phyloP scores from a whole-genome alignment of 1,284 basidiomycete species.

The Phaffia rhodozyma region DNA sequence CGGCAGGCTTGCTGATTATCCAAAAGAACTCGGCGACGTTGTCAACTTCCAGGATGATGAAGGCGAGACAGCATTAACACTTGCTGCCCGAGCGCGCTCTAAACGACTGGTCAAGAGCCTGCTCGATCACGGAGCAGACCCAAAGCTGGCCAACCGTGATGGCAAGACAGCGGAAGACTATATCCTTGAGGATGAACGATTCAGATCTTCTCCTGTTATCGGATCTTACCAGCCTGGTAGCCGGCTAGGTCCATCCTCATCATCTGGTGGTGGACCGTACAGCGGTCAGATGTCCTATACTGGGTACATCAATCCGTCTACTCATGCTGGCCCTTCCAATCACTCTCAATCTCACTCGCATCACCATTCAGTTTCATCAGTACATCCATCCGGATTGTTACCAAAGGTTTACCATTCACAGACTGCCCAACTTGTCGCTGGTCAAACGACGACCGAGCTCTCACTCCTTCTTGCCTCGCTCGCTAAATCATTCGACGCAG shows the following conservation, averaged over 20 bases:
- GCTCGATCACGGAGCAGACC: conserved; percentile 92
- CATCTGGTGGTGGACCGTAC: background rate
- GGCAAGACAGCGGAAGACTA: conserved; percentile 98
- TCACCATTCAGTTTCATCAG: background rate
- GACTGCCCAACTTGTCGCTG: conserved; percentile 76
- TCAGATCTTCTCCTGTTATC: conserved; percentile 71
- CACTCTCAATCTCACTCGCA: background rate
- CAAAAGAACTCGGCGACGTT: conserved; percentile 91
- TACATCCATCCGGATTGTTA: conserved; percentile 40
- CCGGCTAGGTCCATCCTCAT: too few relatives aligned
- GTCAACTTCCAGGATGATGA: conserved; percentile 99
- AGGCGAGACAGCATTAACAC: conserved; percentile 91
- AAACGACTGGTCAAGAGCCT: conserved; percentile 94
- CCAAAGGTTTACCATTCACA: conserved; percentile 62
- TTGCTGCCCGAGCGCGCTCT: conserved; percentile 90
- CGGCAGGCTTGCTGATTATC: conserved; percentile 80
- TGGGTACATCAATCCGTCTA: too few relatives aligned
- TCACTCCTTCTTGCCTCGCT: conserved; percentile 77
- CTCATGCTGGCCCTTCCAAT: background rate
- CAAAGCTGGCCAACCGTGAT: conserved; percentile 89
- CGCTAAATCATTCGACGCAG: conserved; percentile 85
- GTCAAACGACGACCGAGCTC: conserved; percentile 71
- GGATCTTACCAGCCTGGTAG: conserved; percentile 7
- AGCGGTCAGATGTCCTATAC: background rate
- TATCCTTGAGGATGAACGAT: conserved; percentile 95